Evolutionary conservation across 768 basidiomycete genomes (phyloP), one percentile per base, ranked within the genome.

Genomic region (Boletus insuetus): DNA sequence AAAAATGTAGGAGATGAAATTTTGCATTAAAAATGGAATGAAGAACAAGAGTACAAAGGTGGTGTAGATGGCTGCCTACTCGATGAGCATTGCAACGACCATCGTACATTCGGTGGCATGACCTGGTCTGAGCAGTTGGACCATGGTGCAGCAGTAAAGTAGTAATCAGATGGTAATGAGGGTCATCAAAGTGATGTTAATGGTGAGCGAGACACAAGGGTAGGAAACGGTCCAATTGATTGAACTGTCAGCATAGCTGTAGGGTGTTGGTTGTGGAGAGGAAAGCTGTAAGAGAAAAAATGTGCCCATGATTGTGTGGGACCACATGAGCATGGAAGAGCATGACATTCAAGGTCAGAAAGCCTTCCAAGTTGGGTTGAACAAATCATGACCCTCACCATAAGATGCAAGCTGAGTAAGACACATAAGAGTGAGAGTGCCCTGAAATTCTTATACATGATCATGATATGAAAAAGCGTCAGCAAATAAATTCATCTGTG

Each of bases 41-140:
- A 70, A 19, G 45, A 72, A 66, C 24, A 70, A 37, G 43, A 70
- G 61, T 1, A 60, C 51, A 45, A 68, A 68, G 3, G 56, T 51
- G n/a, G 70, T 51, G 20, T 70, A 70, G n/a, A 70, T n/a, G 0
- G 70, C 58, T 0, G 69, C 69, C 4, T 63, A 68, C 49, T 70
- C 69, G 50, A 70, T 29, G 26, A 68, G 38, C 54, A 72, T 53
- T 0, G 69, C 64, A 1, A 60, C 54, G 38, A 72, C 26, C 8
- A 59, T 64, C n/a, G 70, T 68, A 46, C 67, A 62, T 24, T 64
- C 68, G 2, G 38, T 37, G 24, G 46, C 60, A 26, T 63, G 70
- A 13, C 59, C 62, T 10, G 64, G 65, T 9, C 71, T 64, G 10
- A 63, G 60, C 0, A 58, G 24, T 17, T 49, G 55, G 19, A 50